These are phyloP conservation scores for Saturnispora mendoncae DNA, from an alignment of 805 yeast species.

Conservation along the genomic window DNA sequence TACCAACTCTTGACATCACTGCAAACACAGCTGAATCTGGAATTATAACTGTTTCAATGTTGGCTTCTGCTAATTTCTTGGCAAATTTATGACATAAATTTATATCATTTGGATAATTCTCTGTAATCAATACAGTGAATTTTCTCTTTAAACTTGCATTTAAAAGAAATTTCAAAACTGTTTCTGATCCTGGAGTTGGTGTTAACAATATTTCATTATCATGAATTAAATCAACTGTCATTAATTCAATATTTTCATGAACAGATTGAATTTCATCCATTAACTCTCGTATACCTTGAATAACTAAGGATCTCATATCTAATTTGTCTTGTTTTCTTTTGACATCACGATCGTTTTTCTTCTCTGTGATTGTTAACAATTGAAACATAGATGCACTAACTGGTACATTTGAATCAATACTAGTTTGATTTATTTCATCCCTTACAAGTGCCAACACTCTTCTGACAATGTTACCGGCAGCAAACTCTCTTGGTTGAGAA, in stretches of 20 bases:
- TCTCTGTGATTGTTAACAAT: slow-evolving; percentile 46
- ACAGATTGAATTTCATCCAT: slow-evolving; percentile 85
- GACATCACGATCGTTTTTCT: slow-evolving; percentile 11
- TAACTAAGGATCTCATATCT: slow-evolving; percentile 76
- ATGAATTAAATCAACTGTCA: slow-evolving; percentile 89
- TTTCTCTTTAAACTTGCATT: slow-evolving; percentile 84
- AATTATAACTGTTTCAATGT: slow-evolving; percentile 81
- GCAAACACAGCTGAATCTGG: slow-evolving; percentile 93
- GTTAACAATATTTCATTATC: slow-evolving; percentile 80
- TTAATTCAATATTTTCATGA: slow-evolving; percentile 83
- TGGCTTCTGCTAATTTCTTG: slow-evolving; percentile 67
- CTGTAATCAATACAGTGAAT: slow-evolving; percentile 87
- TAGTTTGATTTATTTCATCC: slow-evolving; percentile 56
- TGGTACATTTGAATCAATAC: slow-evolving; percentile 30
- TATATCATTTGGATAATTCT: slow-evolving; percentile 85
- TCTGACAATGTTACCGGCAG: slow-evolving; percentile 85
- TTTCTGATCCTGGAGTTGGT: slow-evolving; percentile 90
- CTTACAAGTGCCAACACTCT: slow-evolving; percentile 79
- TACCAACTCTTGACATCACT: slow-evolving; percentile 94
- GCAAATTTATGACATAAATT: slow-evolving; percentile 71
- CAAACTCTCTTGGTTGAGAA: slow-evolving; percentile 84
- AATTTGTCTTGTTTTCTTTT: slow-evolving; percentile 24
- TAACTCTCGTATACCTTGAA: slow-evolving; percentile 86
- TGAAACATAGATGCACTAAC: slow-evolving; percentile 83
- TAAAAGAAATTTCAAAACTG: slow-evolving; percentile 77